Percentiles rank a stretch among this genome's conserved stretches.
phyloP scores from a whole-genome alignment of 805 yeast species.

The Tetrapisispora iriomotensis region DNA sequence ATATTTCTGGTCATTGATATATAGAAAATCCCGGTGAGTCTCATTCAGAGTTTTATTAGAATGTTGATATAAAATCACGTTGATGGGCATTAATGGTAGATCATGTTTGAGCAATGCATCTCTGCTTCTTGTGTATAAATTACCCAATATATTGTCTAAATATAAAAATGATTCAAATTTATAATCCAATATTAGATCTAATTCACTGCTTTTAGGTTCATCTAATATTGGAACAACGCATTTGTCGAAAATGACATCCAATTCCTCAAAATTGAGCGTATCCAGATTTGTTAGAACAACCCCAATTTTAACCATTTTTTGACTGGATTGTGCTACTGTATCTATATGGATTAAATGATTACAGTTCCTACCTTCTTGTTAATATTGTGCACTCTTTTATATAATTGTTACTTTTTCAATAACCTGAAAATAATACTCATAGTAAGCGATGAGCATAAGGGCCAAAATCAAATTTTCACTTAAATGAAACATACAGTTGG shows the following conservation, averaged over 20 bases:
- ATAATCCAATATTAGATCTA: conserved; percentile 17
- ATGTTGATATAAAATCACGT: conserved; percentile 9
- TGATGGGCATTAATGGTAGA: conserved; percentile 17
- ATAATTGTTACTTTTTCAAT: background rate
- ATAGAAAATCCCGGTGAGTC: conserved; percentile 14
- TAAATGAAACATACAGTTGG: background rate
- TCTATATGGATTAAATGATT: too few relatives aligned
- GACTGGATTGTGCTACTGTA: too few relatives aligned
- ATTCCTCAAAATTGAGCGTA: conserved; percentile 4
- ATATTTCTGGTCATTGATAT: conserved; percentile 4
- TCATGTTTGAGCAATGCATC: conserved; percentile 14
- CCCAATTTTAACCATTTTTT: conserved; percentile 10
- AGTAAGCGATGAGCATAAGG: conserved; percentile 1
- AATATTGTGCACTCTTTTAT: too few relatives aligned
- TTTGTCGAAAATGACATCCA: conserved; percentile 4
- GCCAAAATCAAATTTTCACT: background rate
- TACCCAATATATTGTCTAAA: conserved; percentile 23
- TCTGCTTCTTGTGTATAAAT: conserved; percentile 20
- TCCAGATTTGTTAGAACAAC: conserved; percentile 11
- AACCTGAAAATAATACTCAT: too few relatives aligned
- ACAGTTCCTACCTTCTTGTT: too few relatives aligned
- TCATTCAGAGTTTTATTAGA: conserved; percentile 10
- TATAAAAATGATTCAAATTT: conserved; percentile 12
- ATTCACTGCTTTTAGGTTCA: conserved; percentile 3
- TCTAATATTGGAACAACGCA: background rate